These are phyloP conservation scores for Polychytrium aggregatum DNA, from an alignment of 192 early-diverging fungal species.

Conservation along the genomic window DNA sequence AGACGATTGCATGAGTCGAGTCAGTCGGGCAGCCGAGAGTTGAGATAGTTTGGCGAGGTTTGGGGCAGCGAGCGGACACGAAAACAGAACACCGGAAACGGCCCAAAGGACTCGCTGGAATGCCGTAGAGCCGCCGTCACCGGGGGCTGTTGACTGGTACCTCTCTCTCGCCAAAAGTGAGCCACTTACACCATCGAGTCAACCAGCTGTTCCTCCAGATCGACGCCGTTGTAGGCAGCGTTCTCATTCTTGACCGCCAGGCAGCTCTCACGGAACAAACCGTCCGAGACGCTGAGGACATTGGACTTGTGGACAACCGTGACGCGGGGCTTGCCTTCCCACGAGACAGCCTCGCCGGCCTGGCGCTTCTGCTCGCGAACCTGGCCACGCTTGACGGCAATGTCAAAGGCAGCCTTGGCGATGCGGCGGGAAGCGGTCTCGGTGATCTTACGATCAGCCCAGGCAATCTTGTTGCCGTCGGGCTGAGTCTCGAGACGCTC, in stretches of 20 bases:
- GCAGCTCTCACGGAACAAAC: constrained; percentile 85
- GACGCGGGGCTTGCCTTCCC: constrained; percentile 37
- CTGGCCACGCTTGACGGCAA: constrained; percentile 62
- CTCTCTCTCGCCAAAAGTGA: constrained; percentile 3
- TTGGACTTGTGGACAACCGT: constrained; percentile 98
- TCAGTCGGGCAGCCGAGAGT: neutral
- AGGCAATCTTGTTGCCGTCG: constrained; percentile 57
- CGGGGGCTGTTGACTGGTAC: no score
- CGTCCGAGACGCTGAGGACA: constrained; percentile 86
- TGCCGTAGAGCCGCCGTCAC: no score
- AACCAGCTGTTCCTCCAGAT: constrained; percentile 93
- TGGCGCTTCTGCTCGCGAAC: constrained; percentile 1
- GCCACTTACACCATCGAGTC: constrained; percentile 89
- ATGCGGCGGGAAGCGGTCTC: constrained; percentile 79
- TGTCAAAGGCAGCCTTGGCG: constrained; percentile 83
- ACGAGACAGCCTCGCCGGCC: neutral
- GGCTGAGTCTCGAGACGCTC: constrained; percentile 57
- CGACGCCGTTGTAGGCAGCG: constrained; percentile 42
- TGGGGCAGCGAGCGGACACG: neutral
- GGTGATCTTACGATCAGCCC: constrained; percentile 82
- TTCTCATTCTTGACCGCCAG: constrained; percentile 57
- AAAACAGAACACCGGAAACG: neutral
- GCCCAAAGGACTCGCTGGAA: no score
- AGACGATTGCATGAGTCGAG: neutral
- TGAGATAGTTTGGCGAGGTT: no score